These are phyloP conservation scores for Neofusicoccum laricinum DNA, from an alignment of 2,329 filamentous ascomycete genomes.

Conservation along the genomic window DNA sequence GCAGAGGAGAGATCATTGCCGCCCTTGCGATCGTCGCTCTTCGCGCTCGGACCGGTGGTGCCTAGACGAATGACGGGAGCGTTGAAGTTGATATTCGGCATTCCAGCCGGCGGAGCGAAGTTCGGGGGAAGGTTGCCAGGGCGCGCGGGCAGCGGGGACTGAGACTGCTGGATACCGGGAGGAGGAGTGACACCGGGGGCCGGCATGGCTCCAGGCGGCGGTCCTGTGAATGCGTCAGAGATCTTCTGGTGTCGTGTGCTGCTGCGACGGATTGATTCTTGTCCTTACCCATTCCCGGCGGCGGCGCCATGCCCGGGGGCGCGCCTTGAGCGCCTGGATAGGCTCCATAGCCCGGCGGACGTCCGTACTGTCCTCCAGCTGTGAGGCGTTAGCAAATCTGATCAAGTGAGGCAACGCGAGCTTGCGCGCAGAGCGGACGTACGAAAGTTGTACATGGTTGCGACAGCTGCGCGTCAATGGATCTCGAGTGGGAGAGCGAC, in stretches of 20 bases:
- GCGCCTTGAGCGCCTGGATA: conserved; percentile 60
- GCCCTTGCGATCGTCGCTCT: conserved; percentile 47
- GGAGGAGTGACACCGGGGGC: conserved; percentile 77
- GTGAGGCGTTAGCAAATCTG: conserved; percentile 22
- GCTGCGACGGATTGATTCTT: not conserved
- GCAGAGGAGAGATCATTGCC: conserved; percentile 35
- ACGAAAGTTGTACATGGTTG: conserved; percentile 36
- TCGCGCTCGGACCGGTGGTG: conserved; percentile 60
- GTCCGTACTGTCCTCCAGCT: conserved; percentile 63
- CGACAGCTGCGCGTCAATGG: conserved; percentile 18
- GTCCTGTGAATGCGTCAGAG: conserved; percentile 47
- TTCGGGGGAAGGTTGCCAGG: conserved; percentile 75
- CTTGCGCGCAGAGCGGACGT: conserved; percentile 4
- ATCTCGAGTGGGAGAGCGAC: not conserved
- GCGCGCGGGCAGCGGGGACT: conserved; percentile 71
- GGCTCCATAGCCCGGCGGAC: conserved; percentile 68
- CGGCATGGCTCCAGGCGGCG: conserved; percentile 63
- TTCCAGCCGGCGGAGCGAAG: conserved; percentile 85
- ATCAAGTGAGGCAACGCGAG: not conserved
- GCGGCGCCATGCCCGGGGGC: conserved; percentile 69
- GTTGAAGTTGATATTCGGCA: conserved; percentile 98
- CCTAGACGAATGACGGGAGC: conserved; percentile 94
- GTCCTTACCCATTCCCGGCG: conserved; percentile 75
- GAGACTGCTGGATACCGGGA: conserved; percentile 74
- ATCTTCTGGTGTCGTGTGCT: not conserved